Evolutionary conservation across 768 basidiomycete species (phyloP).

Genomic region (Hortiboletus flavorubellus): DNA sequence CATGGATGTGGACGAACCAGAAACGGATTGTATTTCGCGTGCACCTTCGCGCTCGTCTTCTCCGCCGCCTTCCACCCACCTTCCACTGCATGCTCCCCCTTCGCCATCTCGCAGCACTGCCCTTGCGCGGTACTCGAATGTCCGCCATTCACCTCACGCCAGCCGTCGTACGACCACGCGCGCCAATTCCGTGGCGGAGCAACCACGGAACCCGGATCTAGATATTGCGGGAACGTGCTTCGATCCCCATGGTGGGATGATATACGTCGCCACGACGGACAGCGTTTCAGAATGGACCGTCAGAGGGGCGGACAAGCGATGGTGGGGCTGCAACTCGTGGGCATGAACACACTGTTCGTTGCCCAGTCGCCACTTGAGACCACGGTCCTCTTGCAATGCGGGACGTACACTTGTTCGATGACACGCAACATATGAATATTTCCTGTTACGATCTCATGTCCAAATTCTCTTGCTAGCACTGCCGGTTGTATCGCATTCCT

Average conservation of each 20-base stretch:
- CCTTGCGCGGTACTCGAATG: slow-evolving; percentile 17
- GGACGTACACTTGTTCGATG: not conserved
- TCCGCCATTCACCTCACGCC: slow-evolving; percentile 16
- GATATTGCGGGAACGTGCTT: slow-evolving; percentile 73
- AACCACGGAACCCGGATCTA: slow-evolving; percentile 26
- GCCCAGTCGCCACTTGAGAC: not conserved
- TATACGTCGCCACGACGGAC: slow-evolving; percentile 65
- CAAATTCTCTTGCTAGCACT: slow-evolving; percentile 1
- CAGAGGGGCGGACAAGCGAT: slow-evolving; percentile 65
- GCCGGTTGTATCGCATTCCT: slow-evolving; percentile 15
- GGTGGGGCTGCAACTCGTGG: slow-evolving; percentile 58
- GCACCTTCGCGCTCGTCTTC: slow-evolving; percentile 47
- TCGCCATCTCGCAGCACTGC: slow-evolving; percentile 18
- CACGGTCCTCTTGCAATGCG: not conserved
- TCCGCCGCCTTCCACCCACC: slow-evolving; percentile 38
- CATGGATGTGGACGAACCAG: slow-evolving; percentile 49
- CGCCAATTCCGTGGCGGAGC: slow-evolving; percentile 10
- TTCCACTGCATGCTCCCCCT: slow-evolving; percentile 27
- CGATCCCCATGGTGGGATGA: slow-evolving; percentile 61
- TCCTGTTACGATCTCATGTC: slow-evolving; percentile 8
- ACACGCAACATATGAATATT: slow-evolving; percentile 1
- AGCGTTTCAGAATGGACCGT: slow-evolving; percentile 79
- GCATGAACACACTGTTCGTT: slow-evolving; percentile 25
- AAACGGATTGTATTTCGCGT: slow-evolving; percentile 54
- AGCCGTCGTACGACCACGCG: slow-evolving; percentile 18